A percentile compares a stretch with the other conserved stretches of the same genome.
Conservation (phyloP, 495 filamentous ascomycete genomes). For the Aspergillus funiculosus region DNA sequence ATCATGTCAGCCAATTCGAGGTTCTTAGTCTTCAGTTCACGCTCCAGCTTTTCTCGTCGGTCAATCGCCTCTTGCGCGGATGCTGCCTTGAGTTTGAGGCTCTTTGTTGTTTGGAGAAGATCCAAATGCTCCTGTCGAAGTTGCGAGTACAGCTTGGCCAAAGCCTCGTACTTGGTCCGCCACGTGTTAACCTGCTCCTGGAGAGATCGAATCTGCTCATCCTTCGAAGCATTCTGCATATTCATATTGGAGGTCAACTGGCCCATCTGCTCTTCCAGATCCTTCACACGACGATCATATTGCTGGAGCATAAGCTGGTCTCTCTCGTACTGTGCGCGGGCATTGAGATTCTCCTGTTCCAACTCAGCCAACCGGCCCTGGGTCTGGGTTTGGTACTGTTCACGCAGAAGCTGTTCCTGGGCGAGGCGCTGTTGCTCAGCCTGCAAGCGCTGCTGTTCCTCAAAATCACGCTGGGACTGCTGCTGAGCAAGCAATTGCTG, state of each 20-base stretch:
- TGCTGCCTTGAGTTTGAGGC: constrained; percentile 89
- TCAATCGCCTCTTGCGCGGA: constrained; percentile 98
- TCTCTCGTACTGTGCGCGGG: constrained; percentile 90
- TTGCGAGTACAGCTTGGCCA: constrained; percentile 96
- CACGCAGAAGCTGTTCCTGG: constrained; percentile 78
- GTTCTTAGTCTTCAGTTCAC: constrained; percentile 98
- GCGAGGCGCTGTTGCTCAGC: constrained; percentile 85
- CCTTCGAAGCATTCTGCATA: constrained; percentile 80
- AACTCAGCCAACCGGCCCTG: constrained; percentile 90
- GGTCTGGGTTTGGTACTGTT: constrained; percentile 86
- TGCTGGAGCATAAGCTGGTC: constrained; percentile 95
- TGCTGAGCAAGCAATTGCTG: constrained; percentile 74
- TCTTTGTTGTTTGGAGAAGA: constrained; percentile 89
- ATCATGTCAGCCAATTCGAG: constrained; percentile 98
- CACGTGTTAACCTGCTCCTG: constrained; percentile 96
- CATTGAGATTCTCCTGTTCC: constrained; percentile 90
- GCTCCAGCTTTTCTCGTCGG: constrained; percentile 85
- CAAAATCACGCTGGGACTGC: constrained; percentile 85
- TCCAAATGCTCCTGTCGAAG: constrained; percentile 93
- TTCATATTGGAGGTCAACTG: constrained; percentile 77
- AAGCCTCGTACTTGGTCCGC: constrained; percentile 91
- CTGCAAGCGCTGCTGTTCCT: constrained; percentile 85
- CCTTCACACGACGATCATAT: constrained; percentile 90
- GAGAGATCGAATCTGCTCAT: constrained; percentile 86
- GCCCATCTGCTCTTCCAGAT: constrained; percentile 78